A percentile compares a stretch with the other conserved stretches of the same genome.
Evolutionary conservation across 768 basidiomycete species (phyloP).

Genomic region (Termitomyces titanicus): DNA sequence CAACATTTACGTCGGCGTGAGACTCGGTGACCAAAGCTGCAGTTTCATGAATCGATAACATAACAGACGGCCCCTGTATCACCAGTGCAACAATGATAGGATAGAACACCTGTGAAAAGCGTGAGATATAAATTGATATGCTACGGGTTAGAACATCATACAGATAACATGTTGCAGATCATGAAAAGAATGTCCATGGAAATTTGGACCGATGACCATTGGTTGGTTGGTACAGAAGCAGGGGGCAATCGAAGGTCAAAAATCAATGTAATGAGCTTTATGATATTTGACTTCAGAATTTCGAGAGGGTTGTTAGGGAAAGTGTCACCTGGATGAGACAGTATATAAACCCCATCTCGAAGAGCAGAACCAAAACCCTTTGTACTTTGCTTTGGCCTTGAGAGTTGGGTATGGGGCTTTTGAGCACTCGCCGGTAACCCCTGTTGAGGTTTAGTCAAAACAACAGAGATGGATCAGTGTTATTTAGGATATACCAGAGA

Average conservation of each 20-base stretch:
- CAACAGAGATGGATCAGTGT: neutral
- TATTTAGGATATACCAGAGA: neutral
- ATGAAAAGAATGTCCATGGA: too few species aligned
- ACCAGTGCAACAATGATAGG: neutral
- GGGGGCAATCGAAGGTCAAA: neutral
- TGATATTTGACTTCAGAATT: neutral
- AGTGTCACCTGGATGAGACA: neutral
- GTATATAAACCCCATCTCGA: neutral
- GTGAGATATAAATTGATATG: neutral
- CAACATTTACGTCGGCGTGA: too few species aligned
- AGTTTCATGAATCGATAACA: neutral
- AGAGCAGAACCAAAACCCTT: neutral
- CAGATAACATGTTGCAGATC: neutral
- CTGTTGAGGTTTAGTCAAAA: neutral
- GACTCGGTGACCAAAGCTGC: too few species aligned
- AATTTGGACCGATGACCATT: too few species aligned
- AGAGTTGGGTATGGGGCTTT: neutral
- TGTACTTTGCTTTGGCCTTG: neutral
- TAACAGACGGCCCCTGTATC: neutral
- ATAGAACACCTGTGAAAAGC: neutral
- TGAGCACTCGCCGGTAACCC: neutral
- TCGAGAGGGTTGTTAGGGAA: neutral
- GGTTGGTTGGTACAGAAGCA: too few species aligned
- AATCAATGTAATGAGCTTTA: neutral
- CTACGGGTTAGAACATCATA: neutral